Base-by-base conservation (phyloP, 164 flowering plant genomes). In the Umbilicus rupestris region DNA sequence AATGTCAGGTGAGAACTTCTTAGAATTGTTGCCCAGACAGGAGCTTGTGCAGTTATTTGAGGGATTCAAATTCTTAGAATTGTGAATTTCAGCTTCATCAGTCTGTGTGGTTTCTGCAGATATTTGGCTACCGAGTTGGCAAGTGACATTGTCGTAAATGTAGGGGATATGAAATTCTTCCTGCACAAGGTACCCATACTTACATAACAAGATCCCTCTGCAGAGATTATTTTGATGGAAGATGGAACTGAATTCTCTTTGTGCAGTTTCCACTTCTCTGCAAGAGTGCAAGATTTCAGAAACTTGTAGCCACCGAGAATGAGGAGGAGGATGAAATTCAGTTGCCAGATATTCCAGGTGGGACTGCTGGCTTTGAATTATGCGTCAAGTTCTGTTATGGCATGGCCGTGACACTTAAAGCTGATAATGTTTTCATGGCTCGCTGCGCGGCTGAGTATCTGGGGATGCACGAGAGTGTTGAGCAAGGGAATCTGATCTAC, bases 301-400 rank as follows among this genome's bases (percentile, higher is more conserved):
- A 86, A 76, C 58, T 88, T 77, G 91, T 82, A 14, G 71, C 87
- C 29, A 60, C 73, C 16, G 22, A 76, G n/a, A 75, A 72, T 66
- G 94, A 81, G 14, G 79, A 81, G 50, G 76, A 74, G 58, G 86
- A 80, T 64, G 93, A 87, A 76, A 62, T 95, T 55, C 67, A 72
- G 70, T 73, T 95, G 30, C 75, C 80, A 28, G 92, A 87, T 69
- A 85, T 95, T 63, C 97, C 99, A 5, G 99, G 99, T 3, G 99
- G 97, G 5, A 73, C 90, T 57, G 74, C 81, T 71, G 92, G 97
- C 35, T 92, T 95, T 73, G 99, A 95, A 70, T 75, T 85, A 60
- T 92, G 97, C 77, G 92, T 90, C 63, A 95, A 95, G 73, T 92
- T 94, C 74, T 94, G 99, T 77, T 94, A 94, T 70, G 96, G 97